Conservation (phyloP, 2,329 filamentous ascomycete genomes). For the Didymella glomerata region DNA sequence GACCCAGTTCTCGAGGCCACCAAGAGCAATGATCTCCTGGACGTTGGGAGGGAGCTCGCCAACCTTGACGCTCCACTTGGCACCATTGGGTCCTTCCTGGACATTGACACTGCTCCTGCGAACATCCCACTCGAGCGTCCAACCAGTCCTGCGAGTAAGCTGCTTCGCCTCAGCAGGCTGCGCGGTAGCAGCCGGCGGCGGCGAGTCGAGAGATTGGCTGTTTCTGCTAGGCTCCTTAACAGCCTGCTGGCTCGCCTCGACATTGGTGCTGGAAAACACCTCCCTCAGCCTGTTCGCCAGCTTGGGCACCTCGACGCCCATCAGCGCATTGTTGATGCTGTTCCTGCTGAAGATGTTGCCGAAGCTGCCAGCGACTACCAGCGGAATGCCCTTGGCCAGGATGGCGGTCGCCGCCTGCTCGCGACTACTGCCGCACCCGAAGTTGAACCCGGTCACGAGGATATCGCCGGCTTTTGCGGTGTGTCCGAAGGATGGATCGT, state of each 20-base stretch:
- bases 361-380: constrained; percentile 83
- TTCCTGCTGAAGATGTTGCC: constrained; percentile 84
- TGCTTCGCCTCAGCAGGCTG: constrained; percentile 60
- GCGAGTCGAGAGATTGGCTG: constrained; percentile 60
- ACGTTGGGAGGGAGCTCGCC: constrained; percentile 85
- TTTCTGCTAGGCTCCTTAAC: constrained; percentile 63
- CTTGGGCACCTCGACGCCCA: constrained; percentile 74
- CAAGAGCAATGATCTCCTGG: constrained; percentile 68
- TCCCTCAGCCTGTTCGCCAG: constrained; percentile 72
- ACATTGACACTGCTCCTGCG: constrained; percentile 73
- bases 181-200: constrained; percentile 48
- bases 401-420: constrained; percentile 92
- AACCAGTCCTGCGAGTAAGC: constrained; percentile 78
- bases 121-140: constrained; percentile 85
- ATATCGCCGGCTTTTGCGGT: constrained; percentile 77
- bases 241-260: constrained; percentile 46
- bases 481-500: constrained; percentile 74
- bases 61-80: constrained; percentile 80
- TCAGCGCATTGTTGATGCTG: constrained; percentile 80
- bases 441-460: constrained; percentile 86
- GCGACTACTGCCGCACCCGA: constrained; percentile 81
- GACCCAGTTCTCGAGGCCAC: constrained; percentile 85
- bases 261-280: constrained; percentile 57
- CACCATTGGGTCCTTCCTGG: constrained; percentile 71
- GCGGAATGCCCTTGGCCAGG: constrained; percentile 78